Evolutionary conservation across 495 filamentous ascomycete species (phyloP).

Genomic region (Penicillium paradoxum): DNA sequence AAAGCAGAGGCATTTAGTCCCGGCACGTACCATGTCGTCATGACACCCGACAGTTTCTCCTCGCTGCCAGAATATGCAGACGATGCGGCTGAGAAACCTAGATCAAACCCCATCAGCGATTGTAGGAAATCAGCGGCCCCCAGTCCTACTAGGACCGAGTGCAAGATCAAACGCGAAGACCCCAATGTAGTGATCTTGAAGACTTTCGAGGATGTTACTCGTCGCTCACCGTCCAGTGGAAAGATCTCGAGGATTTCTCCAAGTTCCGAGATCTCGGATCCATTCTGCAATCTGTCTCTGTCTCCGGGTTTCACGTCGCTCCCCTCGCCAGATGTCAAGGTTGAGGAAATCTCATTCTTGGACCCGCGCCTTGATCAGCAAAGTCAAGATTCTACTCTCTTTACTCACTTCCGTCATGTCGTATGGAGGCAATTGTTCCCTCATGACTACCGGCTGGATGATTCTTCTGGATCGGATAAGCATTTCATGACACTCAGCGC

Average conservation of each 20-base stretch:
- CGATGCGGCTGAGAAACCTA: slow-evolving; percentile 19
- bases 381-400: slow-evolving; percentile 32
- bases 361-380: slow-evolving; percentile 19
- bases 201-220: slow-evolving; percentile 45
- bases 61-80: slow-evolving; percentile 49
- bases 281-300: slow-evolving; percentile 23
- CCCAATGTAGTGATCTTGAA: slow-evolving; percentile 46
- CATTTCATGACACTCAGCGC: slow-evolving; percentile 31
- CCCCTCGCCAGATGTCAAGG: slow-evolving; percentile 17
- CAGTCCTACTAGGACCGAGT: slow-evolving; percentile 14
- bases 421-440: slow-evolving; percentile 40
- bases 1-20: slow-evolving; percentile 51
- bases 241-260: slow-evolving; percentile 32
- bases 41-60: slow-evolving; percentile 52
- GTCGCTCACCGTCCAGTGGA: slow-evolving; percentile 25
- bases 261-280: slow-evolving; percentile 32
- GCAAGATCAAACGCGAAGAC: slow-evolving; percentile 23
- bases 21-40: slow-evolving; percentile 54
- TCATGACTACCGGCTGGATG: slow-evolving; percentile 17
- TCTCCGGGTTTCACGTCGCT: slow-evolving; percentile 19
- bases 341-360: slow-evolving; percentile 11
- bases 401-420: slow-evolving; percentile 41
- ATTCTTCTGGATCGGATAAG: slow-evolving; percentile 21
- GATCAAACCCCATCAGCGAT: slow-evolving; percentile 12
- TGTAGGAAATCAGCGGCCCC: slow-evolving; percentile 20